Evolutionary conservation across 768 basidiomycete species (phyloP).

Genomic region (Tricholoma bakamatsutake): DNA sequence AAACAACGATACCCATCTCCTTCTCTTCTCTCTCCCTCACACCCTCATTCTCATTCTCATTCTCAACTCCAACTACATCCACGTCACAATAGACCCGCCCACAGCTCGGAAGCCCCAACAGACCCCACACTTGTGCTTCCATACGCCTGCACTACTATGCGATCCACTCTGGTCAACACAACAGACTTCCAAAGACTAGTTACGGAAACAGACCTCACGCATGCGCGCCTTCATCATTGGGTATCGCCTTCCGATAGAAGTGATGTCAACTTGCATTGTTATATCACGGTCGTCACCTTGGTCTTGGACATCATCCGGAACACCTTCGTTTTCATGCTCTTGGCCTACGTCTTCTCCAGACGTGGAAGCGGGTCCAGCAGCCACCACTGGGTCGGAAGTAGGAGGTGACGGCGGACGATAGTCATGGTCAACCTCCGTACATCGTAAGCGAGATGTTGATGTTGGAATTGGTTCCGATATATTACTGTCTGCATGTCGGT

Average conservation of each 20-base stretch:
- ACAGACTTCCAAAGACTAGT: neutral
- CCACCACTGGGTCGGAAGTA: neutral
- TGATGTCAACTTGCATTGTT: neutral
- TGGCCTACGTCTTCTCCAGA: neutral
- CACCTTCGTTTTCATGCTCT: neutral
- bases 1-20: neutral
- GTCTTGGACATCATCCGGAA: neutral
- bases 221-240: neutral
- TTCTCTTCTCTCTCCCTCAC: neutral
- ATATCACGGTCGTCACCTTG: no score
- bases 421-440: neutral
- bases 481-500: neutral
- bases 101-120: slow-evolving; percentile 15
- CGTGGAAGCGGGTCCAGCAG: neutral
- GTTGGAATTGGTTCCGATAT: neutral
- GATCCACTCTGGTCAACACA: neutral
- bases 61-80: neutral
- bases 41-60: neutral
- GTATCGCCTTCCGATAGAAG: neutral
- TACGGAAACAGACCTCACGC: neutral
- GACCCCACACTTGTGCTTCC: slow-evolving; percentile 11
- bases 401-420: slow-evolving; percentile 1
- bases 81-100: slow-evolving; percentile 14
- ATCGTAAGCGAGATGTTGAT: neutral
- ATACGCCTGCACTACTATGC: slow-evolving; percentile 1